Evolutionary conservation across 2,329 filamentous ascomycete genomes (phyloP), one percentile per base, ranked within the genome.

Genomic region (Chaetomium sp.): DNA sequence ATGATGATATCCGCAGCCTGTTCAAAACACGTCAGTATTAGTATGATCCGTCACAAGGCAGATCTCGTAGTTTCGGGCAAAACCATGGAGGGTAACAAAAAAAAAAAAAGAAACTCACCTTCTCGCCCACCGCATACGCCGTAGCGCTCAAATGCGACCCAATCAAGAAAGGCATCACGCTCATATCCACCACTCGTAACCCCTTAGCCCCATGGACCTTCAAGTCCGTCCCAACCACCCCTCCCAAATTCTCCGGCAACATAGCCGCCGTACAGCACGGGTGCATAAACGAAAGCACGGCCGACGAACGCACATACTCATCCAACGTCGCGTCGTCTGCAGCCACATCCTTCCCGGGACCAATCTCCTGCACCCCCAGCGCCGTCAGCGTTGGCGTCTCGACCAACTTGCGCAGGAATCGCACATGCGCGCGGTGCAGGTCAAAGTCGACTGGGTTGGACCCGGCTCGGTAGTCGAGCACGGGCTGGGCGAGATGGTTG

Each of bases 391-490:
- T 58, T 0, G 67, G 65, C 45, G 70, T 68, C 19, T 56, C 43
- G 41, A 60, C 9, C 45, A 61, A 5, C 34, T 51, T 10, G 0
- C 71, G 70, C 27, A 62, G 45, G 38, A 52, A 50, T 68, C 67
- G 56, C 69, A 71, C 35, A 68, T 71, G n/a, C 69, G 65, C 64
- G 32, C 66, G 67, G 43, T 79, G 72, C 4, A 72, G 72, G 61
- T 77, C 76, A 41, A 80, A 65, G 59, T 83, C 81, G 46, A 80
- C 70, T 6, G 79, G 77, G 59, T 80, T 71, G 14, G 73, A 74
- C 51, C 67, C 63, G 6, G 67, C 57, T 37, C 69, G 63, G 55
- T 70, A 70, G 62, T 76, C 71, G 27, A 75, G 63, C 6, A 70
- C 54, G 0, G 72, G 72, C 34, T 63, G 64, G 5, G 68, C 64